A percentile compares a stretch with the other conserved stretches of the same genome.
phyloP scores from a whole-genome alignment of 306 rosid species.

The Inga leiocalycina region DNA sequence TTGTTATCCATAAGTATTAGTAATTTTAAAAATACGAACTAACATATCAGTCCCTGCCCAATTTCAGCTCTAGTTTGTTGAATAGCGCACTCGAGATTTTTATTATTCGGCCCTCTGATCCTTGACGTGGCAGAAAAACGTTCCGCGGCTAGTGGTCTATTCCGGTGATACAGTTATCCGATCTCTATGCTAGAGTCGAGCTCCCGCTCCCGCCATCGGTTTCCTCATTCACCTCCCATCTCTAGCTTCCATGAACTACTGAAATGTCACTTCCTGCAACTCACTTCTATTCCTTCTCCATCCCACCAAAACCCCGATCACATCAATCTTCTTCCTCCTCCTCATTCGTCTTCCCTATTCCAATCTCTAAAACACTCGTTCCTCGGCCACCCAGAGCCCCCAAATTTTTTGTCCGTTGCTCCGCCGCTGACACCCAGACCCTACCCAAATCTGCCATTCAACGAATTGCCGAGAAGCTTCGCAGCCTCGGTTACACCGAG shows the following conservation, averaged over 20 bases:
- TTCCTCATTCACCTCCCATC: not conserved
- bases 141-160: not conserved
- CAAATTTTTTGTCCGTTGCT: slow-evolving; percentile 56
- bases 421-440: slow-evolving; percentile 43
- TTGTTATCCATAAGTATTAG: no score
- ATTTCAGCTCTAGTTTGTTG: not conserved
- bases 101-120: not conserved
- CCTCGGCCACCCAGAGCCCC: slow-evolving; percentile 33
- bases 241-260: not conserved
- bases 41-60: not conserved
- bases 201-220: not conserved
- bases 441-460: slow-evolving; percentile 76
- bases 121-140: not conserved
- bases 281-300: slow-evolving; percentile 33
- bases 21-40: not conserved
- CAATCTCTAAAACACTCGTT: slow-evolving; percentile 39
- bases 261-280: slow-evolving; percentile 57
- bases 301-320: slow-evolving; percentile 38
- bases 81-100: not conserved
- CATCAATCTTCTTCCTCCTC: slow-evolving; percentile 36
- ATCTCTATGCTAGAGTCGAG: no score
- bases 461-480: slow-evolving; percentile 90
- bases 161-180: not conserved
- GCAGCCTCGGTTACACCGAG: slow-evolving; percentile 76
- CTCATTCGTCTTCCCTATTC: slow-evolving; percentile 43